Evolutionary conservation across 2,329 filamentous ascomycete species (phyloP), one percentile per base, ranked within the genome.

Genomic region (Alternaria viburni): DNA sequence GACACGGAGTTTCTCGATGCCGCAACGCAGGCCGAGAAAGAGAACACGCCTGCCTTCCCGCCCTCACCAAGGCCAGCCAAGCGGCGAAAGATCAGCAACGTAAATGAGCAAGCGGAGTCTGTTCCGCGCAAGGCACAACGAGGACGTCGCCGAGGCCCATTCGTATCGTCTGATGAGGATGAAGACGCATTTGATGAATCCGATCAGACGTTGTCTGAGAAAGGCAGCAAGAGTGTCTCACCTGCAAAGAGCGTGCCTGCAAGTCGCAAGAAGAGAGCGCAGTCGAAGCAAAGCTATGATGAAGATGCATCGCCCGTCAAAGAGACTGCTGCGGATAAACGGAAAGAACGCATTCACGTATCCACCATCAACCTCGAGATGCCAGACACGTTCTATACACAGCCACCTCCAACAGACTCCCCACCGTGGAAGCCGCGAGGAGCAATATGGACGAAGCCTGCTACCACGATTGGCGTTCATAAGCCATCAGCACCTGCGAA

Each of bases 1-100:
- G 90, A 92, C 64, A 89, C 90, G 71, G 89, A 90, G 68, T 81
- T 92, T 62, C 83, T 91, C 47, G 81, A 85, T 36, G 89, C 86
- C 7, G 83, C 89, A 21, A 88, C 86, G 41, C 86, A 89, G 66
- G 79, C 79, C 5, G 80, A 81, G 69, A 71, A 71, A 26, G 68
- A 73, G 59, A 69, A 69, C 41, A 66, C 77, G 60, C 67, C 72
- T 52, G 62, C 70, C 72, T 79, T 80, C 65, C 77, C 65, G 41
- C 54, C 68, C 43, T 80, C 76, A 55, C 75, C 78, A 58, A 72
- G 77, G 59, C 73, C 77, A 25, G 63, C 68, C 58, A 83, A 82
- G 70, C 75, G 81, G 30, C 75, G 73, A 47, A 78, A 75, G 65
- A 63, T 77, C 26, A 66, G 63, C 55, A 67, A 69, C 23, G 54